These are phyloP conservation scores for Aegilops speltoides DNA, from an alignment of 176 grass and related monocot genomes.

Conservation along the genomic window DNA sequence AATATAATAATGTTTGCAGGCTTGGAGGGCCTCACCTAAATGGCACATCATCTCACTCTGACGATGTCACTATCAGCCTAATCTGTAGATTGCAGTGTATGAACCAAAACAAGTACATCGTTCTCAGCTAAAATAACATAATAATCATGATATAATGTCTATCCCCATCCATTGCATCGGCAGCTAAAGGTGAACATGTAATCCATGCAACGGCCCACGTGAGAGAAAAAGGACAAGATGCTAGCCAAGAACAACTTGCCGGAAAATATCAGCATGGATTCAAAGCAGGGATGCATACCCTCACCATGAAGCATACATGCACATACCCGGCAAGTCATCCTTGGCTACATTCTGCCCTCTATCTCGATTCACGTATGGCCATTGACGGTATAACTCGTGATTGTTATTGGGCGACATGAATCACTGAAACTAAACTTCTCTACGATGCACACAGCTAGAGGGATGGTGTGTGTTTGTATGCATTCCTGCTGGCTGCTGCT, in stretches of 20 bases:
- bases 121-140: not conserved
- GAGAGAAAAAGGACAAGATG: conserved; percentile 70
- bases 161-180: not conserved
- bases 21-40: not conserved
- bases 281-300: not conserved
- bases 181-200: conserved; percentile 13
- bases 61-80: not conserved
- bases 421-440: conserved; percentile 1
- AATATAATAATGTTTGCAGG: not conserved
- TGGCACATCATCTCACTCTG: not conserved
- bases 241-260: conserved; percentile 89
- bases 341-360: conserved; percentile 77
- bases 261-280: conserved; percentile 22
- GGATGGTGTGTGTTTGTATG: not conserved
- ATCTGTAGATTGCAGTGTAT: not conserved
- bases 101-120: not conserved
- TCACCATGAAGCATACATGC: not conserved
- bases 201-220: conserved; percentile 44
- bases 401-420: conserved; percentile 1
- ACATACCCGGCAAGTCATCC: conserved; percentile 76
- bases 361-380: conserved; percentile 57
- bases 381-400: conserved; percentile 5
- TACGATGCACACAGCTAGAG: not conserved
- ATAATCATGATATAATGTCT: not conserved
- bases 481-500: not conserved